Evolutionary conservation across 805 yeast genomes (phyloP).

Genomic region (Lipomyces kockii): DNA sequence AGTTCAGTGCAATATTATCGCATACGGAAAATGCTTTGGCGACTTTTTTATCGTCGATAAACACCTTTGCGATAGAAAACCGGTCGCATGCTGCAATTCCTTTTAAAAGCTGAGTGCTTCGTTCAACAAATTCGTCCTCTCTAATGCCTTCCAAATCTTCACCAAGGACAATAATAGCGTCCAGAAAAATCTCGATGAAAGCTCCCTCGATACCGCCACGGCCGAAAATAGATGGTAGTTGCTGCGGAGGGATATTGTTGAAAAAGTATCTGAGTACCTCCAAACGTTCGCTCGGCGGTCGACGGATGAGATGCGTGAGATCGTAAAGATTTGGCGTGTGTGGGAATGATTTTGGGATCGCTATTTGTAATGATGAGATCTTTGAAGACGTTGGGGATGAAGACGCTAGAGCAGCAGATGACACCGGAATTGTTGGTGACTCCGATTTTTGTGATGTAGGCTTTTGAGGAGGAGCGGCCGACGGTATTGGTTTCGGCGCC

Average conservation of each 20-base stretch:
- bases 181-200: conserved; percentile 23
- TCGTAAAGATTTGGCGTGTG: conserved; percentile 18
- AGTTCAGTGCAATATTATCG: neutral
- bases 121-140: neutral
- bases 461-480: neutral
- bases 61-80: conserved; percentile 27
- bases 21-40: conserved; percentile 12
- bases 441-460: neutral
- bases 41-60: conserved; percentile 9
- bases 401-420: neutral
- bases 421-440: neutral
- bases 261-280: conserved; percentile 21
- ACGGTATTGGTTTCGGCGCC: neutral
- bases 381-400: neutral
- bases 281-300: conserved; percentile 21
- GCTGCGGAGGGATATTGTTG: conserved; percentile 8
- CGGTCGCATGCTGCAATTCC: conserved; percentile 20
- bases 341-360: conserved; percentile 16
- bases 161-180: conserved; percentile 9
- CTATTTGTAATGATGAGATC: neutral
- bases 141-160: neutral
- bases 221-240: conserved; percentile 16
- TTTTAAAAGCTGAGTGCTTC: neutral
- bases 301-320: conserved; percentile 25
- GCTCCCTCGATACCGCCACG: conserved; percentile 33